Percentiles rank a stretch among this genome's conserved stretches.
phyloP scores from a whole-genome alignment of 495 filamentous ascomycete species.

The Neurospora sp. region DNA sequence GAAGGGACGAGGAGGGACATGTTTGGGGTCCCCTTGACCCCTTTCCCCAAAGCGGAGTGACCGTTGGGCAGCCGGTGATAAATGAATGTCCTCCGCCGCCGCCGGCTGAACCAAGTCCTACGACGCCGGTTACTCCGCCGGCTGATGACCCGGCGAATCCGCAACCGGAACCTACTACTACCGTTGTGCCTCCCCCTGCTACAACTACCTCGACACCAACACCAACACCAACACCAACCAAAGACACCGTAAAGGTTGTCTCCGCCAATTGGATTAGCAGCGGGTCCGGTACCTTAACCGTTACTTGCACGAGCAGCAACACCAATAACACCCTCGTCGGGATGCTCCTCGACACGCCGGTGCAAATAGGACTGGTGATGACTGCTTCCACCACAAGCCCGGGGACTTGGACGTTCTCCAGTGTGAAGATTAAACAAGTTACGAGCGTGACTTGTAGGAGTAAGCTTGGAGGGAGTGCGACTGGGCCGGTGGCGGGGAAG shows the following conservation, averaged over 20 bases:
- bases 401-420: background rate
- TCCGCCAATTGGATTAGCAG: constrained; percentile 9
- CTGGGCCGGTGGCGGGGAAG: background rate
- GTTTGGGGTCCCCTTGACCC: constrained; percentile 12
- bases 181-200: background rate
- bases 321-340: constrained; percentile 23
- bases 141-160: too few relatives aligned
- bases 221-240: accelerated
- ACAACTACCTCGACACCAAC: background rate
- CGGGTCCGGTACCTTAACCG: constrained; percentile 12
- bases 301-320: constrained; percentile 10
- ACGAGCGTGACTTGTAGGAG: background rate
- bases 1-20: constrained; percentile 7
- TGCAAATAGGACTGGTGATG: background rate
- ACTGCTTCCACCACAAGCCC: background rate
- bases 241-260: constrained; percentile 1
- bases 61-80: background rate
- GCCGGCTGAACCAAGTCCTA: too few relatives aligned
- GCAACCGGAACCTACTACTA: background rate
- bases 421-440: background rate
- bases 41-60: background rate
- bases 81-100: background rate
- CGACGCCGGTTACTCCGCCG: too few relatives aligned
- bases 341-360: constrained; percentile 25
- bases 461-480: background rate